These are phyloP conservation scores for Hypoxylon cercidicola DNA, from an alignment of 495 filamentous ascomycete species.

Conservation along the genomic window DNA sequence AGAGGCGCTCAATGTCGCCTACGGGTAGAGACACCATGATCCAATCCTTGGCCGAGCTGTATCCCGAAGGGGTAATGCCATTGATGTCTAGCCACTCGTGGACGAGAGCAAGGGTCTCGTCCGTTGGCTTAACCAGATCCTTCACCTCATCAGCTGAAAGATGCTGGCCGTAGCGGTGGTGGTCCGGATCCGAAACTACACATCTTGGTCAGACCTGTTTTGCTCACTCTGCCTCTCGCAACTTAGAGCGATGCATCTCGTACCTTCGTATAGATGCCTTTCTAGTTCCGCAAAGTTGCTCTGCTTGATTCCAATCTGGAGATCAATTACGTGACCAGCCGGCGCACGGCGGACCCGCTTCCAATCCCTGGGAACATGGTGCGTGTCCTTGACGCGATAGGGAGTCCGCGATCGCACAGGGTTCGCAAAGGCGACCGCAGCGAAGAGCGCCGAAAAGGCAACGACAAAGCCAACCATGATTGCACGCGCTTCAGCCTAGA, in stretches of 20 bases:
- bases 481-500: constrained; percentile 13
- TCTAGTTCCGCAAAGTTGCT: constrained; percentile 57
- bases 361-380: constrained; percentile 61
- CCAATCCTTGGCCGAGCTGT: constrained; percentile 64
- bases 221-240: constrained; percentile 52
- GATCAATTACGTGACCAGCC: constrained; percentile 49
- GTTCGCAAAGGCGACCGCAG: constrained; percentile 40
- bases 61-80: constrained; percentile 60
- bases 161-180: constrained; percentile 66
- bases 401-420: constrained; percentile 48
- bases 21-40: constrained; percentile 58
- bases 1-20: constrained; percentile 62
- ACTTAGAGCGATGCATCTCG: constrained; percentile 46
- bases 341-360: constrained; percentile 56
- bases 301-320: constrained; percentile 40
- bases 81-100: constrained; percentile 61
- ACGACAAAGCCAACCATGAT: constrained; percentile 45
- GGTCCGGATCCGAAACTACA: constrained; percentile 65
- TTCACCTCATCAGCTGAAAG: constrained; percentile 63
- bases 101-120: constrained; percentile 53
- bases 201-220: constrained; percentile 46
- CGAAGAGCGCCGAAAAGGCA: constrained; percentile 42
- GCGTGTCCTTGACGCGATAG: constrained; percentile 65
- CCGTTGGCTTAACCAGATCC: constrained; percentile 61
- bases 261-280: constrained; percentile 59